Percentiles rank a stretch among this genome's conserved stretches.
Evolutionary conservation across 768 basidiomycete species (phyloP).

Genomic region (Podaxis carcinomalis): DNA sequence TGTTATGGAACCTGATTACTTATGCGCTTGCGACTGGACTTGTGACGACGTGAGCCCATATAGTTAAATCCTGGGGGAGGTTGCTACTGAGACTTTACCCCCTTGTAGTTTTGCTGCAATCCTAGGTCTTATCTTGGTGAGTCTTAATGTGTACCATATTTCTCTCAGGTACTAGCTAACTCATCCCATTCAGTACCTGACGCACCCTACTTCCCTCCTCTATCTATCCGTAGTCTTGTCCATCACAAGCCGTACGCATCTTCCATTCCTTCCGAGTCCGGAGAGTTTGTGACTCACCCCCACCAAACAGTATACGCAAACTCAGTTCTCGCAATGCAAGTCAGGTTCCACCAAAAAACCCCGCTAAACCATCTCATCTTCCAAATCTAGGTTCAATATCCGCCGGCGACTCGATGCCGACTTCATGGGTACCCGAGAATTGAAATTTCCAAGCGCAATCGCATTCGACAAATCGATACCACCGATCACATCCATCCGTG

Average conservation of each 20-base stretch:
- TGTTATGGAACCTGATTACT: slow-evolving; percentile 14
- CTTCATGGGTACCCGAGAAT: background rate
- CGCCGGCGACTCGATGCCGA: background rate
- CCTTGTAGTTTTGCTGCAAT: background rate
- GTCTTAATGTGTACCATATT: too few relatives aligned
- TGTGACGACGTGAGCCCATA: background rate
- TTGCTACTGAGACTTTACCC: background rate
- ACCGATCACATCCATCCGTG: background rate
- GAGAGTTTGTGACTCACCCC: background rate
- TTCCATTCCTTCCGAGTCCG: background rate
- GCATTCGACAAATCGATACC: background rate
- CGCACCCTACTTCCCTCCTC: slow-evolving; percentile 22
- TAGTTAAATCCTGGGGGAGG: background rate
- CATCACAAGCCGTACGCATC: slow-evolving; percentile 24
- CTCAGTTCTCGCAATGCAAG: slow-evolving; percentile 18
- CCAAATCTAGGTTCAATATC: background rate
- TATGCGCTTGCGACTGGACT: background rate
- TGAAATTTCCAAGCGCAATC: background rate
- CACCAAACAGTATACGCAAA: slow-evolving; percentile 17
- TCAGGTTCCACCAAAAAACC: background rate
- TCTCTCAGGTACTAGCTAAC: background rate
- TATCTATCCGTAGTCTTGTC: slow-evolving; percentile 29
- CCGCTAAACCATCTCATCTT: background rate
- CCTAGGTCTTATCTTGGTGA: background rate
- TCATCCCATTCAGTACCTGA: slow-evolving; percentile 14